Conservation (phyloP, 495 filamentous ascomycete genomes). For the Aspergillus sclerotiicarbonarius region DNA sequence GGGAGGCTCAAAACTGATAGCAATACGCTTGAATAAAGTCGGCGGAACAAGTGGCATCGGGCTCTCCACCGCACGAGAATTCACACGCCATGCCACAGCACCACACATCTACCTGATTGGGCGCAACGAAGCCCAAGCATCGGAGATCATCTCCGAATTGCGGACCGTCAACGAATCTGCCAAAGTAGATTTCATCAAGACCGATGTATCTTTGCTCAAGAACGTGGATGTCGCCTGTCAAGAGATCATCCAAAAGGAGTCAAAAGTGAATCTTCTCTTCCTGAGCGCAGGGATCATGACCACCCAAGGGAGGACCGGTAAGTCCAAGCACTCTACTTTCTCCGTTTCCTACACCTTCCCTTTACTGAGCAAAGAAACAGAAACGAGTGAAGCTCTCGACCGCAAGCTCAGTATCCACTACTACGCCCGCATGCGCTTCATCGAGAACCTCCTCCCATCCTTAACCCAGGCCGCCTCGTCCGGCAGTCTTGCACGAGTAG, state of each 20-base stretch:
- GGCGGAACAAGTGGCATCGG: constrained; percentile 67
- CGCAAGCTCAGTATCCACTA: constrained; percentile 55
- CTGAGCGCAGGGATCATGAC: constrained; percentile 34
- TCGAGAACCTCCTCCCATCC: constrained; percentile 59
- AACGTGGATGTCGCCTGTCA: constrained; percentile 56
- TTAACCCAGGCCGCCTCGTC: constrained; percentile 38
- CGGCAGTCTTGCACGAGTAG: constrained; percentile 49
- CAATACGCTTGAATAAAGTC: constrained; percentile 32
- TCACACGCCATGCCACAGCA: constrained; percentile 49
- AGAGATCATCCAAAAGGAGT: constrained; percentile 51
- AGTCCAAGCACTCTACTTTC: no score
- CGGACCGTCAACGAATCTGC: constrained; percentile 36
- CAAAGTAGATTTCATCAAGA: constrained; percentile 24
- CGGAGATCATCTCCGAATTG: constrained; percentile 24
- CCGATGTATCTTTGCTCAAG: constrained; percentile 53
- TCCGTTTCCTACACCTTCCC: no score
- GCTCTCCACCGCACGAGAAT: constrained; percentile 54
- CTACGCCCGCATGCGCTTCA: constrained; percentile 67
- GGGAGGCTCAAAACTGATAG: not conserved
- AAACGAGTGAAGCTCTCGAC: constrained; percentile 62
- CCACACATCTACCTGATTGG: constrained; percentile 50
- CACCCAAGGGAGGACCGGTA: no score
- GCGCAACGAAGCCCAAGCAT: constrained; percentile 32
- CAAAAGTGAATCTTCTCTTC: constrained; percentile 55
- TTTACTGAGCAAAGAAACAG: constrained; percentile 11